Base-by-base conservation (phyloP, 2,329 filamentous ascomycete genomes). In the Curvularia hawaiiensis region DNA sequence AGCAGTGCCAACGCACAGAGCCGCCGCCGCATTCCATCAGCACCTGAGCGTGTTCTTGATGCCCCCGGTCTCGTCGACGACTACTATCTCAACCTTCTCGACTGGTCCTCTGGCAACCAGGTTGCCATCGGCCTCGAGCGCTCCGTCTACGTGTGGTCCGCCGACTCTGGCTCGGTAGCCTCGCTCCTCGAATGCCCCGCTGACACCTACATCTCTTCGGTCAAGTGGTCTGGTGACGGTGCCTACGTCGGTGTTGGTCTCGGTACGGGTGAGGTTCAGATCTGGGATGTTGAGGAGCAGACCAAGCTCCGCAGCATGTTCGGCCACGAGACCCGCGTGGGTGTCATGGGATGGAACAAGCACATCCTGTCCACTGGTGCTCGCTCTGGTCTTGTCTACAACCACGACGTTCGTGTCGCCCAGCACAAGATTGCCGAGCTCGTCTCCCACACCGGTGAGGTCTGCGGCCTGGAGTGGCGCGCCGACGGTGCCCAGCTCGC, bases 291-390 rank as follows among this genome's bases (percentile, higher is more conserved):
- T 28, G 90, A 96, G 70, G 95, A 99, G 78, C 88, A 90, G 61
- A 89, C 88, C 73, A 98, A 98, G 85, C 89, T 99, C 58, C 93
- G 95, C 77, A 97, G 92, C 84, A 99, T 99, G 95, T 90, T 92
- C 75, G 95, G 95, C 59, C 95, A 99, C 75, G 94, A 98, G 73
- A 94, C 92, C 39, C 93, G 95, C 54, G 94, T 99, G 63, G 92
- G 93, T 74, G 94, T 97, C 64, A 97, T 98, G 93, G 75, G 93
- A 73, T 99, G 95, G 95, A 97, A 92, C 84, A 98, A 98, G 86
- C 95, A 98, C 80, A 87, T 96, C 56, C 85, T 99, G 51, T 98
- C 95, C 39, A 97, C 94, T 22, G 95, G 95, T 65, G 92, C 95
- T 56, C 91, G 95, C 75, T 96, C 91, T 65, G 95, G 95, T 24